Evolutionary conservation across 179 eudicot genomes (phyloP).

Genomic region (Drosera spatulata): DNA sequence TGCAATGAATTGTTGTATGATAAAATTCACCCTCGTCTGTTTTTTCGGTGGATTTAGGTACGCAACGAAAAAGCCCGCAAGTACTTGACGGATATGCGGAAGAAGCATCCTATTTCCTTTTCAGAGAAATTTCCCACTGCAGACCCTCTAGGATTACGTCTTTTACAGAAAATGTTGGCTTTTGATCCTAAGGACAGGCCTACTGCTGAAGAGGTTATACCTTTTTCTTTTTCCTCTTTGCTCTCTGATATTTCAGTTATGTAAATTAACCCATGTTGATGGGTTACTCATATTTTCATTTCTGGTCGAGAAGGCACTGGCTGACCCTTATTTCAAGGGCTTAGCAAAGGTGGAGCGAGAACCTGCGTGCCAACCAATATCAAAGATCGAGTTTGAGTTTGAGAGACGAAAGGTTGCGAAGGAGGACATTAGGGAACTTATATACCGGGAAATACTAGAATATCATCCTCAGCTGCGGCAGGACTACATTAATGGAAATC

Average conservation of each 20-base stretch:
- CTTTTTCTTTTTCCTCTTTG: neutral
- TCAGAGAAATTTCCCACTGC: slow-evolving; percentile 63
- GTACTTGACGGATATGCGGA: slow-evolving; percentile 70
- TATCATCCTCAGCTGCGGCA: slow-evolving; percentile 81
- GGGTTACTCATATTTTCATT: too few relatives aligned
- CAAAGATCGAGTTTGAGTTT: slow-evolving; percentile 87
- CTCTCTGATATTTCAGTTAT: too few relatives aligned
- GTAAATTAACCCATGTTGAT: too few relatives aligned
- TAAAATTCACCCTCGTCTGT: neutral
- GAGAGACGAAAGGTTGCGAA: slow-evolving; percentile 71
- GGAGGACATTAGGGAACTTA: slow-evolving; percentile 71
- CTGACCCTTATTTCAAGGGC: slow-evolving; percentile 16
- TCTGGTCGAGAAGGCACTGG: slow-evolving; percentile 12
- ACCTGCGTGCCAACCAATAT: slow-evolving; percentile 74
- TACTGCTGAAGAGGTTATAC: slow-evolving; percentile 80
- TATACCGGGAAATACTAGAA: slow-evolving; percentile 78
- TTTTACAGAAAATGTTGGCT: slow-evolving; percentile 64
- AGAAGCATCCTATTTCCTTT: slow-evolving; percentile 58
- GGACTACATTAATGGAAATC: slow-evolving; percentile 74
- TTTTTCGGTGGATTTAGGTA: slow-evolving; percentile 33
- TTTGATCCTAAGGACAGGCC: slow-evolving; percentile 97
- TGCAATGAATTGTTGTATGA: neutral
- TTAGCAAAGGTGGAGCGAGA: slow-evolving; percentile 81
- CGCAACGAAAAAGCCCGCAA: slow-evolving; percentile 90
- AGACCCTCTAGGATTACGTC: slow-evolving; percentile 62